Conservation (phyloP, 768 basidiomycete species). For the Boletus reticuloceps region DNA sequence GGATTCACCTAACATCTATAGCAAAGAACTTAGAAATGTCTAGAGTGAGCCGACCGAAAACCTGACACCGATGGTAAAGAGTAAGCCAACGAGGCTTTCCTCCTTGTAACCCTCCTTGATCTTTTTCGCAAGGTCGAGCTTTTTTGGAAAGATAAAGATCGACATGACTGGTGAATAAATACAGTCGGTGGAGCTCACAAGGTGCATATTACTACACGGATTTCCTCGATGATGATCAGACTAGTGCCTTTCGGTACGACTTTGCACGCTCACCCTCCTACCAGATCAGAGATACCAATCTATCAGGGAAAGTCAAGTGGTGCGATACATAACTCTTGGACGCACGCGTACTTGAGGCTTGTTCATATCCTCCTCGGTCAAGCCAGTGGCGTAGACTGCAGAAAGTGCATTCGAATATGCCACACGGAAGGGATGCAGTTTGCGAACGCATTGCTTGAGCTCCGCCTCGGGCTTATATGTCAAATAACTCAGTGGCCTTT, state of each 20-base stretch:
- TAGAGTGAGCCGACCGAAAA: constrained; percentile 16
- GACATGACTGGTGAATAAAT: neutral
- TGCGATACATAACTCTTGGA: no score
- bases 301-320: no score
- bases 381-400: constrained; percentile 70
- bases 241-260: neutral
- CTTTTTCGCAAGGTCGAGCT: constrained; percentile 77
- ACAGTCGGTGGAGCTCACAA: constrained; percentile 42
- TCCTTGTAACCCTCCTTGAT: constrained; percentile 82
- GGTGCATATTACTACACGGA: constrained; percentile 82
- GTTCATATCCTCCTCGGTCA: constrained; percentile 38
- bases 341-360: no score
- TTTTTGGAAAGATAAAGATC: constrained; percentile 9
- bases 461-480: constrained; percentile 54
- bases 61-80: constrained; percentile 86
- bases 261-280: constrained; percentile 56
- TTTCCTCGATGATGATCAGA: constrained; percentile 52
- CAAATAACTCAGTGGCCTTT: neutral
- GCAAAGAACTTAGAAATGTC: no score
- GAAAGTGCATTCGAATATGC: neutral
- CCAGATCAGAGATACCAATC: no score
- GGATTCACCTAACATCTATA: no score
- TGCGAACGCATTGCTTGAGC: constrained; percentile 83
- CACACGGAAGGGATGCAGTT: constrained; percentile 1
- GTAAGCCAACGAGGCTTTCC: constrained; percentile 77